Conservation (phyloP, 352 stramenopile species). For the Phytophthora hibernalis region DNA sequence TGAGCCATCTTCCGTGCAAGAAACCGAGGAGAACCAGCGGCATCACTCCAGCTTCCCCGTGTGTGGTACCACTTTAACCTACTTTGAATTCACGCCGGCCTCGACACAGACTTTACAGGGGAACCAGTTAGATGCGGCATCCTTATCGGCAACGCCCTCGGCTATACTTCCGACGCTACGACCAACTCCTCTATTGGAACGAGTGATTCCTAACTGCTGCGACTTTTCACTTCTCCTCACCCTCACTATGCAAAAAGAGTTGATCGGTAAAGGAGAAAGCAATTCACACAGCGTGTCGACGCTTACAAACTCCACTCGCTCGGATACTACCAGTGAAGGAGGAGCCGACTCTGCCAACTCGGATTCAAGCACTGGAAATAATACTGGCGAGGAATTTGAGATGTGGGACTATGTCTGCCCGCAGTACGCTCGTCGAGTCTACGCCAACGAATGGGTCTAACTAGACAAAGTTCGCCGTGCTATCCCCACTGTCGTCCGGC, state of each 20-base stretch:
- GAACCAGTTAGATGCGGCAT: conserved; percentile 18
- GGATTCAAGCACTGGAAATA: conserved; percentile 1
- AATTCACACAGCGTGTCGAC: not conserved
- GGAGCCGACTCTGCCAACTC: conserved; percentile 2
- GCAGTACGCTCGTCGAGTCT: conserved; percentile 44
- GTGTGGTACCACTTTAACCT: conserved; percentile 10
- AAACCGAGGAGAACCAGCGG: conserved; percentile 16
- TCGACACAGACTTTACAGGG: conserved; percentile 14
- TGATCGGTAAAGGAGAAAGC: conserved; percentile 28
- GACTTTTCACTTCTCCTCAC: conserved; percentile 44
- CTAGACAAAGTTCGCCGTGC: not conserved
- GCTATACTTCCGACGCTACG: conserved; percentile 28
- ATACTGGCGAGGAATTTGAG: conserved; percentile 46
- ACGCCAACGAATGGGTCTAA: conserved; percentile 62
- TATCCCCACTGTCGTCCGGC: not conserved
- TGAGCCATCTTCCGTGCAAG: conserved; percentile 6
- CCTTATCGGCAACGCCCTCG: conserved; percentile 8
- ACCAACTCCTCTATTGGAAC: conserved; percentile 20
- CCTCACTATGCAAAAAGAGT: conserved; percentile 43
- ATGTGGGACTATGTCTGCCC: conserved; percentile 71
- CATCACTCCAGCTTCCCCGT: conserved; percentile 14
- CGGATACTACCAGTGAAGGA: conserved; percentile 13
- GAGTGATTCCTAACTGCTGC: conserved; percentile 43
- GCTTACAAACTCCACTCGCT: conserved; percentile 9
- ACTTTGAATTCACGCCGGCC: conserved; percentile 8